These are phyloP conservation scores for Exophiala mesophila DNA, from an alignment of 2,329 filamentous ascomycete species.

Conservation along the genomic window DNA sequence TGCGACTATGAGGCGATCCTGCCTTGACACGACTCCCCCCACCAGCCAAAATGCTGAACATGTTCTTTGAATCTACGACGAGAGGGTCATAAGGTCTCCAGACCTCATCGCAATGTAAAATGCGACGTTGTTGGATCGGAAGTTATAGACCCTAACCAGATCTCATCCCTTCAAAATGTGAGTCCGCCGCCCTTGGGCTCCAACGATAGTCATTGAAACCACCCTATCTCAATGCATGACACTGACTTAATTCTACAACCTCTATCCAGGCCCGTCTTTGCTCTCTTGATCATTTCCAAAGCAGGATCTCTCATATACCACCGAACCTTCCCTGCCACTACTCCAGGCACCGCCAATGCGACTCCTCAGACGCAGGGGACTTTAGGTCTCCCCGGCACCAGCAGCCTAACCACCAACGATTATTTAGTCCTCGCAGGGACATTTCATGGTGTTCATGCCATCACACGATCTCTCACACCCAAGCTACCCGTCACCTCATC, in stretches of 20 bases:
- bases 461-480: slow-evolving; percentile 53
- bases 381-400: slow-evolving; percentile 52
- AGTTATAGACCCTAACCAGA: too few relatives aligned
- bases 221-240: slow-evolving; percentile 4
- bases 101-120: too few relatives aligned
- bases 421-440: slow-evolving; percentile 95
- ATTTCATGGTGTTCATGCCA: slow-evolving; percentile 79
- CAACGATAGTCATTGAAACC: not conserved
- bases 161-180: slow-evolving; percentile 5
- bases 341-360: slow-evolving; percentile 13
- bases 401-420: slow-evolving; percentile 89
- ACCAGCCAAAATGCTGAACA: too few relatives aligned
- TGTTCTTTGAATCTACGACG: too few relatives aligned
- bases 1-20: too few relatives aligned
- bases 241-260: not conserved
- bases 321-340: slow-evolving; percentile 62
- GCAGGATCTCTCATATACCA: slow-evolving; percentile 95
- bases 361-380: slow-evolving; percentile 47
- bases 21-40: too few relatives aligned
- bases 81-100: too few relatives aligned
- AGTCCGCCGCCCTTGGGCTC: too few relatives aligned
- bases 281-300: slow-evolving; percentile 98
- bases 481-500: slow-evolving; percentile 31
- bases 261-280: slow-evolving; percentile 76
- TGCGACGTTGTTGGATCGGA: too few relatives aligned